Evolutionary conservation across 352 stramenopile genomes (phyloP).

Genomic region (Phytophthora foliorum): DNA sequence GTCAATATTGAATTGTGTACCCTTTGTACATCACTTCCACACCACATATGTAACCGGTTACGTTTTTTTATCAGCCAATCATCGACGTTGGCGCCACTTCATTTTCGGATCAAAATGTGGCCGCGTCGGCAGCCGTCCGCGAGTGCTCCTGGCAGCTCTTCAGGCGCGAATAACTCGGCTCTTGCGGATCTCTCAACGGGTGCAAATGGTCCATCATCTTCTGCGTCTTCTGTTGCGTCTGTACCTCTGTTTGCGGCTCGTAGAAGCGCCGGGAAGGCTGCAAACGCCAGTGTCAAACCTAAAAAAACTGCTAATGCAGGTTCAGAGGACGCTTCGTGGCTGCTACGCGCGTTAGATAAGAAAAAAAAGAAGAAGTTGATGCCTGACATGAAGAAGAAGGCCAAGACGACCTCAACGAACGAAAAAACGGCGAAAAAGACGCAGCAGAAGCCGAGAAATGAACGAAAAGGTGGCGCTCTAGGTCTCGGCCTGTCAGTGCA

Average conservation of each 20-base stretch:
- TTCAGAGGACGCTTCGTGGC: constrained; percentile 43
- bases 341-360: constrained; percentile 50
- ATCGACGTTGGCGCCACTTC: constrained; percentile 27
- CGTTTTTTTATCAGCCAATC: constrained; percentile 41
- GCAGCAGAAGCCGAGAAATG: constrained; percentile 22
- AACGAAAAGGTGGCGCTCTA: constrained; percentile 16
- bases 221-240: constrained; percentile 1
- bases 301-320: constrained; percentile 1
- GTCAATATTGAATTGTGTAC: constrained; percentile 14
- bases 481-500: constrained; percentile 29
- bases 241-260: constrained; percentile 23
- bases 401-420: neutral
- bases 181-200: neutral
- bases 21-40: neutral
- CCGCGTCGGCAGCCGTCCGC: constrained; percentile 34
- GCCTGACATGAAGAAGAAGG: constrained; percentile 3
- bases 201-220: neutral
- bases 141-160: constrained; percentile 4
- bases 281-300: constrained; percentile 12
- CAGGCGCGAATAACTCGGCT: constrained; percentile 6
- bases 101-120: constrained; percentile 46
- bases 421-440: constrained; percentile 21
- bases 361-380: constrained; percentile 46
- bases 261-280: constrained; percentile 27
- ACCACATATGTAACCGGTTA: neutral